phyloP scores from a whole-genome alignment of 805 yeast genomes.

The Wickerhamiella kazuoi region DNA sequence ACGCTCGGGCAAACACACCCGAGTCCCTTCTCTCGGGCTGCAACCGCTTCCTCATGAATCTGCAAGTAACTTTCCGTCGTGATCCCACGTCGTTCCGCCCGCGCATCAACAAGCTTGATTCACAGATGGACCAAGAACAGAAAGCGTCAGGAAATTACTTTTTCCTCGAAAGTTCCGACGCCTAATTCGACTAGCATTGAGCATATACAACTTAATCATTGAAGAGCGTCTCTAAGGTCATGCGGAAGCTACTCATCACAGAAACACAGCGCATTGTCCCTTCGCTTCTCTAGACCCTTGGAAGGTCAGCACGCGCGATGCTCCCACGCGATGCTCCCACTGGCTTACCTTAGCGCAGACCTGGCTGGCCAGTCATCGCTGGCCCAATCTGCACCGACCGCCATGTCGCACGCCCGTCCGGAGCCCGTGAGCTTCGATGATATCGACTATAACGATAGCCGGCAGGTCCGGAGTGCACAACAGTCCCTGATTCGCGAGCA shows the following conservation, averaged over 20 bases:
- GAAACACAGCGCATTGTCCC: too few relatives aligned
- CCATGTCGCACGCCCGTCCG: constrained; percentile 25
- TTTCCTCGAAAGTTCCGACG: constrained; percentile 60
- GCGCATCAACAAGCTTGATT: constrained; percentile 91
- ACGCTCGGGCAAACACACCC: constrained; percentile 74
- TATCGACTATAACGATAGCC: constrained; percentile 52
- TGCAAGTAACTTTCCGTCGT: constrained; percentile 96
- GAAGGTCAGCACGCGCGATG: too few relatives aligned
- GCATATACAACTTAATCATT: too few relatives aligned
- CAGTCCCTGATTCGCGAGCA: constrained; percentile 63
- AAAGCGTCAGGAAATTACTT: constrained; percentile 83
- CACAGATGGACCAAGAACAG: constrained; percentile 99
- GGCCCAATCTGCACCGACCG: background rate
- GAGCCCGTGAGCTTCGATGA: constrained; percentile 70
- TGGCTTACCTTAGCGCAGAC: too few relatives aligned
- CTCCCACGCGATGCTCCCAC: too few relatives aligned
- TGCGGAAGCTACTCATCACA: too few relatives aligned
- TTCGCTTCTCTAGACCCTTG: too few relatives aligned
- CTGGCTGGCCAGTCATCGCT: background rate
- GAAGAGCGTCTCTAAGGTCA: too few relatives aligned
- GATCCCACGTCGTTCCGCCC: constrained; percentile 98
- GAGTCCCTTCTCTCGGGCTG: constrained; percentile 93
- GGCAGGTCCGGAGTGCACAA: constrained; percentile 55
- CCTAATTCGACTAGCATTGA: too few relatives aligned
- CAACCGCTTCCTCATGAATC: constrained; percentile 88